These are phyloP conservation scores for Amyloporia xantha DNA, from an alignment of 768 basidiomycete species.

Conservation along the genomic window DNA sequence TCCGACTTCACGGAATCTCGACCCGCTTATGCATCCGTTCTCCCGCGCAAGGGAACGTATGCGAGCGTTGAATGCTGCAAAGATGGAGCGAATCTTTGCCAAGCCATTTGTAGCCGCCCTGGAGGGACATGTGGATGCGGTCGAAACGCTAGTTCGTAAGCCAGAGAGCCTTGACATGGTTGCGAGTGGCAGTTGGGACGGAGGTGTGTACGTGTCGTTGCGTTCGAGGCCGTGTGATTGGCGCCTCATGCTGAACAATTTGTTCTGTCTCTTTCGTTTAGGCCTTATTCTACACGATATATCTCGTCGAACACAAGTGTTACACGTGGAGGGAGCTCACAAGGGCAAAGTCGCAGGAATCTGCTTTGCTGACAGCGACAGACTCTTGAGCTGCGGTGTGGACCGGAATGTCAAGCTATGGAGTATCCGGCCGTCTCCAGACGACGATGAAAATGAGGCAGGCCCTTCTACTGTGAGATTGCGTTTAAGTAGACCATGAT, in stretches of 20 bases:
- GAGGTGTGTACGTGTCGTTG: conserved; percentile 50
- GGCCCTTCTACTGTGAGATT: conserved; percentile 35
- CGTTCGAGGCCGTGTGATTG: background rate
- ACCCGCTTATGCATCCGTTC: conserved; percentile 95
- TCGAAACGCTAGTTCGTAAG: conserved; percentile 77
- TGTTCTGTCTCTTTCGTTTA: too few species aligned
- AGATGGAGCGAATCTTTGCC: conserved; percentile 97
- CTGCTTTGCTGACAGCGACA: conserved; percentile 58
- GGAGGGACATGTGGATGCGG: conserved; percentile 91
- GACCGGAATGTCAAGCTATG: conserved; percentile 83
- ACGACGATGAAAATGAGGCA: conserved; percentile 25
- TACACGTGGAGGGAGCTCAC: conserved; percentile 64
- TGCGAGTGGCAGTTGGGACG: conserved; percentile 94
- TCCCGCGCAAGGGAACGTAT: conserved; percentile 88
- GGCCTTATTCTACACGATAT: conserved; percentile 86
- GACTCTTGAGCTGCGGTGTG: conserved; percentile 72
- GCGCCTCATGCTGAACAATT: background rate
- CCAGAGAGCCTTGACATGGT: conserved; percentile 69
- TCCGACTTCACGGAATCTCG: conserved; percentile 85
- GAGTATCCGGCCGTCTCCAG: conserved; percentile 35
- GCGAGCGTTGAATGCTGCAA: conserved; percentile 89
- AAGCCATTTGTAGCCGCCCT: conserved; percentile 89
- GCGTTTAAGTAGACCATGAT: too few species aligned
- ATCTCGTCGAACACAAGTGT: conserved; percentile 44
- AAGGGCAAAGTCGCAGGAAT: conserved; percentile 82